Percentiles rank a stretch among this genome's conserved stretches.
phyloP scores from a whole-genome alignment of 83 land plant species.

The Picea abies region DNA sequence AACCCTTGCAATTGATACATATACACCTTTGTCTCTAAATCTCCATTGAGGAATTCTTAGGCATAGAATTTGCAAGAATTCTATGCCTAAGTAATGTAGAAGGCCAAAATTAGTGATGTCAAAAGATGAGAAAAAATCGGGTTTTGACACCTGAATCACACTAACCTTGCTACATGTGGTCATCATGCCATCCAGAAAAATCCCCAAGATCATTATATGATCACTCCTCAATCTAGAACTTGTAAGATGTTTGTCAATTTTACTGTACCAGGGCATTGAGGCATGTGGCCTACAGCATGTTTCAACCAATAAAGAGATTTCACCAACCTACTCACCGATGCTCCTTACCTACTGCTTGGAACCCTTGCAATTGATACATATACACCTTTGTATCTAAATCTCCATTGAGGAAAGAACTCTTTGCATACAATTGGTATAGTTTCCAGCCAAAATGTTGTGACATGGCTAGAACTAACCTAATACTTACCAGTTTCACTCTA shows the following conservation, averaged over 20 bases:
- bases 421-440: neutral
- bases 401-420: neutral
- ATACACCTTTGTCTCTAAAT: neutral
- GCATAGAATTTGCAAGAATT: too few relatives aligned
- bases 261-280: too few relatives aligned
- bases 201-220: too few relatives aligned
- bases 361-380: neutral
- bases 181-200: too few relatives aligned
- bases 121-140: too few relatives aligned
- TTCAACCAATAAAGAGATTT: neutral
- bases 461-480: neutral
- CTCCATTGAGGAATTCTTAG: neutral
- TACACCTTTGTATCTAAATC: neutral
- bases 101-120: too few relatives aligned
- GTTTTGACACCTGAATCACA: too few relatives aligned
- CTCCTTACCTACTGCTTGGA: neutral
- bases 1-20: neutral
- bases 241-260: too few relatives aligned
- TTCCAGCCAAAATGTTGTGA: neutral
- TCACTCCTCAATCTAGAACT: too few relatives aligned
- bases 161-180: too few relatives aligned
- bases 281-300: too few relatives aligned
- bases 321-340: neutral
- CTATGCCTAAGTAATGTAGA: too few relatives aligned
- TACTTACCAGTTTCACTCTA: neutral